Percentiles rank a stretch among this genome's conserved stretches.
Conservation (phyloP, 2,329 filamentous ascomycete genomes). For the Apiospora koreana region DNA sequence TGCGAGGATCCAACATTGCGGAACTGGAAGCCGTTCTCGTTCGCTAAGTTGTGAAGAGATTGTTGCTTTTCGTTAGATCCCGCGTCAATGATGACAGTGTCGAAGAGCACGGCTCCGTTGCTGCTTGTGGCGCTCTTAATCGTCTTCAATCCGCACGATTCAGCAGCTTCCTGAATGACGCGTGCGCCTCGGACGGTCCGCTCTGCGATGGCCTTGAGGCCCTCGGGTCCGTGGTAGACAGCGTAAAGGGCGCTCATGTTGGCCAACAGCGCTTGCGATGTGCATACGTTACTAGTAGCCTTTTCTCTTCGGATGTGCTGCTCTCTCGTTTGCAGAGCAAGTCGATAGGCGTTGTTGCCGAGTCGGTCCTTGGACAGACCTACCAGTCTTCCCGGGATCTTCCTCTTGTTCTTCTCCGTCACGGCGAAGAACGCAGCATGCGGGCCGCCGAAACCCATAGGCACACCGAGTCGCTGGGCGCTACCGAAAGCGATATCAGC, state of each 20-base stretch:
- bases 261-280: conserved; percentile 87
- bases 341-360: conserved; percentile 76
- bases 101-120: conserved; percentile 67
- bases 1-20: conserved; percentile 60
- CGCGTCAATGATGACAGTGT: conserved; percentile 73
- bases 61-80: conserved; percentile 49
- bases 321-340: conserved; percentile 89
- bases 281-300: conserved; percentile 97
- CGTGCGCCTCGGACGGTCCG: conserved; percentile 72
- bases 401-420: conserved; percentile 87
- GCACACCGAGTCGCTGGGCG: conserved; percentile 88
- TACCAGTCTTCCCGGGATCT: conserved; percentile 88
- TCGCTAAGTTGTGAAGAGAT: conserved; percentile 52
- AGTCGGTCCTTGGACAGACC: conserved; percentile 90
- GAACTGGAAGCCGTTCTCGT: conserved; percentile 58
- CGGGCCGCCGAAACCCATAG: conserved; percentile 90
- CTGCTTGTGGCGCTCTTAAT: conserved; percentile 56
- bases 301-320: conserved; percentile 97
- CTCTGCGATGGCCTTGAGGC: conserved; percentile 81
- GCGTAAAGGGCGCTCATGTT: conserved; percentile 97
- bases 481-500: conserved; percentile 95
- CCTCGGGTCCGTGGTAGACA: conserved; percentile 86
- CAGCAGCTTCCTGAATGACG: conserved; percentile 65
- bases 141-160: conserved; percentile 64
- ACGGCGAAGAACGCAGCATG: conserved; percentile 96